phyloP scores from a whole-genome alignment of 2,329 filamentous ascomycete species.

The Paradendryphiella salina region DNA sequence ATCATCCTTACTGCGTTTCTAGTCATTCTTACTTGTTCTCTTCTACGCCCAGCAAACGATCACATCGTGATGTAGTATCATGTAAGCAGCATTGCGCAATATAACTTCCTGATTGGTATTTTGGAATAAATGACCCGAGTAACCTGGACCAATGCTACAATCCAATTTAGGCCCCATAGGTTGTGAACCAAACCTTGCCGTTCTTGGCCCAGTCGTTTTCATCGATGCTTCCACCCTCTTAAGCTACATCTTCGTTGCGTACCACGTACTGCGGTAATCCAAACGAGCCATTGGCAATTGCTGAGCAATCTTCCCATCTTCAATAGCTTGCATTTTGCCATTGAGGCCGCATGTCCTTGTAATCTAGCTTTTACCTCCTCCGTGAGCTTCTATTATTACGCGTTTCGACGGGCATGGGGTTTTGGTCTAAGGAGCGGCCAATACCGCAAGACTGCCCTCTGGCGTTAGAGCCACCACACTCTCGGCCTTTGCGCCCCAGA shows the following conservation, averaged over 20 bases:
- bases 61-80: conserved; percentile 1
- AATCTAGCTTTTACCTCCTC: not conserved
- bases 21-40: not conserved
- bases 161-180: conserved; percentile 4
- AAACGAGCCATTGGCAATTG: not conserved
- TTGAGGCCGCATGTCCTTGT: not conserved
- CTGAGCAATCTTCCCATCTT: not conserved
- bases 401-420: not conserved
- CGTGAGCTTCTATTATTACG: not conserved
- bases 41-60: not conserved
- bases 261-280: not conserved
- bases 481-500: conserved; percentile 76
- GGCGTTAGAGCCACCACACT: conserved; percentile 73
- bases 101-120: conserved; percentile 3
- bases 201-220: not conserved
- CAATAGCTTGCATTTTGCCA: not conserved
- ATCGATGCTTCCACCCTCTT: not conserved
- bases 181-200: not conserved
- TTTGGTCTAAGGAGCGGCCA: conserved; percentile 51
- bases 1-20: too few species aligned
- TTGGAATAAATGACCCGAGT: not conserved
- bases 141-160: conserved; percentile 14
- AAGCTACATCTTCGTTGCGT: not conserved
- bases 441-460: conserved; percentile 74
- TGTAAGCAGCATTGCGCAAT: not conserved